Percentiles rank a stretch among this genome's conserved stretches.
Conservation (phyloP, 768 basidiomycete genomes). For the Tephrocybe sp. region DNA sequence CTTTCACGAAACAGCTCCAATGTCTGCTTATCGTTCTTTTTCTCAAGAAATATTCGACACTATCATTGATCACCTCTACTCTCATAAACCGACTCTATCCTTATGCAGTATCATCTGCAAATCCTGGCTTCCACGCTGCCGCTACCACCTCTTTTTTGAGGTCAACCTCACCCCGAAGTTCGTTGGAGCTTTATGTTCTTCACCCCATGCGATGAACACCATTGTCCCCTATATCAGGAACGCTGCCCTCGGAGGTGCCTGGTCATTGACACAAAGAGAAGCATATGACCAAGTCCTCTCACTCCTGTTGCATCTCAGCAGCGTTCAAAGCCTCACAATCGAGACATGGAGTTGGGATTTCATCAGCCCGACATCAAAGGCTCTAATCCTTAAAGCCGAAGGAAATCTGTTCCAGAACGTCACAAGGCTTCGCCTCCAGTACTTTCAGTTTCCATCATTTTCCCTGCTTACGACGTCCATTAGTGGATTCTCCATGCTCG, state of each 20-base stretch:
- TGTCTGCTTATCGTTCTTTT: conserved; percentile 26
- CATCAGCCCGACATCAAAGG: conserved; percentile 40
- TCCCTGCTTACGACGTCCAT: conserved; percentile 52
- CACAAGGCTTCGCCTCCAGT: conserved; percentile 45
- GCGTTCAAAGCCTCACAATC: conserved; percentile 21
- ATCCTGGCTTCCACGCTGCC: conserved; percentile 31
- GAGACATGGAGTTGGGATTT: conserved; percentile 27
- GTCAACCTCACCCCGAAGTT: conserved; percentile 28
- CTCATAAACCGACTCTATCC: conserved; percentile 25
- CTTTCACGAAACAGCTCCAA: conserved; percentile 1
- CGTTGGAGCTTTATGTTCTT: conserved; percentile 24
- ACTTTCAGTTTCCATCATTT: conserved; percentile 30
- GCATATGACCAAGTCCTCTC: conserved; percentile 19
- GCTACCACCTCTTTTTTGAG: conserved; percentile 33
- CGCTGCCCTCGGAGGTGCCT: conserved; percentile 28
- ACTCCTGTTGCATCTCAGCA: conserved; percentile 19
- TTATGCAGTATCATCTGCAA: conserved; percentile 32
- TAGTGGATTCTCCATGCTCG: conserved; percentile 51
- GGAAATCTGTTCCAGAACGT: conserved; percentile 41
- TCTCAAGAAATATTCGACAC: conserved; percentile 32
- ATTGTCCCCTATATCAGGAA: conserved; percentile 29
- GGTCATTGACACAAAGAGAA: conserved; percentile 19
- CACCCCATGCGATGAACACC: conserved; percentile 23
- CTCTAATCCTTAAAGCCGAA: conserved; percentile 29
- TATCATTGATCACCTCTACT: conserved; percentile 28